phyloP scores from a whole-genome alignment of 129 eudicot species.

The Centrapalus pauciflorus region DNA sequence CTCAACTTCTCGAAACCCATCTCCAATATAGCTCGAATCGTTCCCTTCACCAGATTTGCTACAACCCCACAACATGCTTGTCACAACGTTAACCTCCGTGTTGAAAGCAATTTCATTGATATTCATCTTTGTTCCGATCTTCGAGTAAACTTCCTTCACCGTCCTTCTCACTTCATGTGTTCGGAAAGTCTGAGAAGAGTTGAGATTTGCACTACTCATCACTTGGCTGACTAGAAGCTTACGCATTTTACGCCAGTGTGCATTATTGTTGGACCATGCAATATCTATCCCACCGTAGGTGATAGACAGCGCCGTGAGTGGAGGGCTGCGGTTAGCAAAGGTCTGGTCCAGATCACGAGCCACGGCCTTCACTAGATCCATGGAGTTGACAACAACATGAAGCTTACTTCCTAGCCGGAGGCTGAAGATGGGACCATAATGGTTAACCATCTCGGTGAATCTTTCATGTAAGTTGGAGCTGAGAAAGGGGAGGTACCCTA shows the following conservation, averaged over 20 bases:
- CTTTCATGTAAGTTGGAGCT: constrained; percentile 23
- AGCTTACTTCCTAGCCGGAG: constrained; percentile 27
- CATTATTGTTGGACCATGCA: constrained; percentile 21
- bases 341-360: constrained; percentile 27
- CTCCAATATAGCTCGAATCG: not conserved
- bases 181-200: constrained; percentile 1
- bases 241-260: constrained; percentile 26
- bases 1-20: constrained; percentile 29
- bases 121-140: constrained; percentile 1
- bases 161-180: constrained; percentile 17
- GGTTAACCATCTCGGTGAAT: constrained; percentile 19
- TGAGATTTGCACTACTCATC: constrained; percentile 26
- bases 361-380: constrained; percentile 18
- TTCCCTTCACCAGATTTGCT: constrained; percentile 18
- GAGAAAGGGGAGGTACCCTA: constrained; percentile 29
- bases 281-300: not conserved
- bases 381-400: constrained; percentile 26
- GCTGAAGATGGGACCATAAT: constrained; percentile 28
- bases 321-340: constrained; percentile 30
- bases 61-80: constrained; percentile 33
- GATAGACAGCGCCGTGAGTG: constrained; percentile 1
- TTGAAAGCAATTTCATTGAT: constrained; percentile 13
- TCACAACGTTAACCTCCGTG: constrained; percentile 28
- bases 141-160: not conserved
- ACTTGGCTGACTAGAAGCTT: constrained; percentile 21